phyloP scores from a whole-genome alignment of 805 yeast species.

The Ogataea degrootiae region DNA sequence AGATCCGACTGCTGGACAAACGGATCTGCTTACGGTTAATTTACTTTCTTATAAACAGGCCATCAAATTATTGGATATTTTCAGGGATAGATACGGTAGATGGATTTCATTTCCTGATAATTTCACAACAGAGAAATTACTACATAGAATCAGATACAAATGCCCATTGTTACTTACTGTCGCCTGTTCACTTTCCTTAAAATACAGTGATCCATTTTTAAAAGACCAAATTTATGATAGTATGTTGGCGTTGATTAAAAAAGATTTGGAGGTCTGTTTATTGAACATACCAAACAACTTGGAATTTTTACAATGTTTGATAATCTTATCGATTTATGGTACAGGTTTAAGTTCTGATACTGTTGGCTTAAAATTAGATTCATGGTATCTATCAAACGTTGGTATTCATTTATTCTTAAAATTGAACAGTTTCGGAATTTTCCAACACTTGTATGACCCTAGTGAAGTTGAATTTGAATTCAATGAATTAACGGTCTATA shows the following conservation, averaged over 20 bases:
- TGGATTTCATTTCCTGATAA: conserved; percentile 71
- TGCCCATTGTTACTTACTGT: conserved; percentile 65
- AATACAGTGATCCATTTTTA: conserved; percentile 40
- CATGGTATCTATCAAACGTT: conserved; percentile 63
- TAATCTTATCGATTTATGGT: conserved; percentile 61
- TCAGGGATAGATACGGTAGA: conserved; percentile 64
- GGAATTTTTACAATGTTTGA: conserved; percentile 66
- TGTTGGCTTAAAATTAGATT: conserved; percentile 46
- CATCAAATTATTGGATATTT: conserved; percentile 46
- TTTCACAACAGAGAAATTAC: conserved; percentile 42
- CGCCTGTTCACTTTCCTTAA: conserved; percentile 57
- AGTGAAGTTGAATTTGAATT: conserved; percentile 25
- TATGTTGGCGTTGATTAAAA: conserved; percentile 41
- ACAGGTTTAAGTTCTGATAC: conserved; percentile 51
- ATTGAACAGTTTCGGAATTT: conserved; percentile 41
- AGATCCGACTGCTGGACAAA: conserved; percentile 3
- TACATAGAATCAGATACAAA: conserved; percentile 42
- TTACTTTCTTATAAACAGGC: conserved; percentile 47
- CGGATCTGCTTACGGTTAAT: conserved; percentile 48
- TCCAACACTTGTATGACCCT: conserved; percentile 24
- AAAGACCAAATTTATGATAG: conserved; percentile 38
- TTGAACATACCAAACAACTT: conserved; percentile 38
- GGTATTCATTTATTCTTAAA: conserved; percentile 62
- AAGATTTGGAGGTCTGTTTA: conserved; percentile 44
- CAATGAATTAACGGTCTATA: conserved; percentile 49